Base-by-base conservation (phyloP, 495 filamentous ascomycete species). In the Tuber borchii region DNA sequence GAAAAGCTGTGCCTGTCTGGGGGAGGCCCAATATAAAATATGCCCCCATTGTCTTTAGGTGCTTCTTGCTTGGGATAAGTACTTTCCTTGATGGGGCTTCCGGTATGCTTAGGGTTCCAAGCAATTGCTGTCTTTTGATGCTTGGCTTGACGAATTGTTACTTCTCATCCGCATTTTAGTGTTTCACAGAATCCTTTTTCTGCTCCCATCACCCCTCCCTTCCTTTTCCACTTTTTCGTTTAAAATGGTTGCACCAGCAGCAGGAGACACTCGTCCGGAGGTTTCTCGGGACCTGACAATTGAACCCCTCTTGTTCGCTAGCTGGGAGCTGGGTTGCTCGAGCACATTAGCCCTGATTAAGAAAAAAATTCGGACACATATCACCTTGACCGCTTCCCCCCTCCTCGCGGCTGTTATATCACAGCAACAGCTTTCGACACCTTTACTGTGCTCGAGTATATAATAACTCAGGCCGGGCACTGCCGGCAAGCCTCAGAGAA, bases 191-290 rank as follows among this genome's bases (percentile, higher is more conserved):
- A 14, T 73, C 26, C 16, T n/a, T 65, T 39, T 37, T 22, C 19
- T 40, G 2, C 48, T 16, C 44, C 68, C 19, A 9, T 40, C 51
- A 39, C 26, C 42, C 72, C 48, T 16, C 37, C 44, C 46, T 20
- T 12, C 45, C 17, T n/a, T 26, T 73, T 73, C 72, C 22, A 42
- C 43, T 31, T 42, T 69, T 61, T 69, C 39, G 39, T 51, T 56
- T 73, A 56, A 44, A 46, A 40, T 7, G 46, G 43, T 69, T 31
- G 19, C 44, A 74, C 75, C 31, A 40, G 20, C 72, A 40, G 31
- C 72, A 76, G 81, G 77, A 82, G 77, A 82, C 71, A 79, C 79
- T 77, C 72, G 76, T 77, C 79, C 76, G 68, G 70, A 74, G 73
- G 74, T 75, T 73, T 72, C 26, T 45, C 73, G 26, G 65, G 73